Conservation (phyloP, 306 rosid species). For the Citrullus amarus region DNA sequence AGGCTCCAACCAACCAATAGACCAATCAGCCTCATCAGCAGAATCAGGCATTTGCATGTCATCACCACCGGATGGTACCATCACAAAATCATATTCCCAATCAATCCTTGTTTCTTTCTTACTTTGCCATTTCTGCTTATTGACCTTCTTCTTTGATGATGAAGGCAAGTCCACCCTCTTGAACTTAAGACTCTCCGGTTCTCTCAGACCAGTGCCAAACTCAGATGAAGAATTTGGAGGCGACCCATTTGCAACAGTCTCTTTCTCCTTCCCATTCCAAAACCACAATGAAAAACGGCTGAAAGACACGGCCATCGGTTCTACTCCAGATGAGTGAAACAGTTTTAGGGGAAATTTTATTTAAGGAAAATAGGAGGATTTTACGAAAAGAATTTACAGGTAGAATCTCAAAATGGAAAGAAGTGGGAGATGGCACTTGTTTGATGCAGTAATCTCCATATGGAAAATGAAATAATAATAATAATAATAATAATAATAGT, state of each 20-base stretch:
- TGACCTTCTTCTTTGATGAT: constrained; percentile 42
- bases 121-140: constrained; percentile 61
- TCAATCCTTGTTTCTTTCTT: constrained; percentile 63
- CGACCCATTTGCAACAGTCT: constrained; percentile 36
- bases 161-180: constrained; percentile 41
- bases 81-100: constrained; percentile 61
- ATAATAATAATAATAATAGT: too few relatives aligned
- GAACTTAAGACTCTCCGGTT: constrained; percentile 46
- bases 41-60: constrained; percentile 63
- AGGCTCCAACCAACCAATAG: constrained; percentile 92
- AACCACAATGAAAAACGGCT: constrained; percentile 60
- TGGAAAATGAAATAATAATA: constrained; percentile 19
- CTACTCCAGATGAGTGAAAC: constrained; percentile 6
- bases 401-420: constrained; percentile 6
- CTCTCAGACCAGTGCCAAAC: constrained; percentile 28
- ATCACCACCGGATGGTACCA: constrained; percentile 78
- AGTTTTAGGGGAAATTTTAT: constrained; percentile 16
- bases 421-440: constrained; percentile 45
- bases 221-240: constrained; percentile 44
- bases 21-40: constrained; percentile 80
- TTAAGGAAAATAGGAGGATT: constrained; percentile 8
- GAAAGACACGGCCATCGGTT: constrained; percentile 60
- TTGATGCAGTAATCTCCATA: constrained; percentile 61
- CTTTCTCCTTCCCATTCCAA: constrained; percentile 68
- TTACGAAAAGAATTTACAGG: constrained; percentile 18